Percentiles rank a stretch among this genome's conserved stretches.
Evolutionary conservation across 1,284 basidiomycete species (phyloP).

Genomic region (Papiliotrema laurentii): DNA sequence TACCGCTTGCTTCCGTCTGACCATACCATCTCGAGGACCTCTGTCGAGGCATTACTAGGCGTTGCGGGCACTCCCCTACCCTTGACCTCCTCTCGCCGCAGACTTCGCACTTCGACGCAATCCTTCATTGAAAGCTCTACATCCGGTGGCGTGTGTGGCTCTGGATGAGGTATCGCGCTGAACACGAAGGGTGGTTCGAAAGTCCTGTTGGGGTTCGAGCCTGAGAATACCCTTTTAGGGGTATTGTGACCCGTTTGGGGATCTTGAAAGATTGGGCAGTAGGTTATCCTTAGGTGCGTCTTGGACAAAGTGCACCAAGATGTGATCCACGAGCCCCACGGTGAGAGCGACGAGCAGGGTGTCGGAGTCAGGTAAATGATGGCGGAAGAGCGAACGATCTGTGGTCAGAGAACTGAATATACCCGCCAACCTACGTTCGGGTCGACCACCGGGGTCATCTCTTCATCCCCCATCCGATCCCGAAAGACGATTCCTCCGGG

Average conservation of each 20-base stretch:
- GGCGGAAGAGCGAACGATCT: constrained; percentile 28
- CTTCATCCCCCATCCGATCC: constrained; percentile 41
- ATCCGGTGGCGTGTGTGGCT: constrained; percentile 15
- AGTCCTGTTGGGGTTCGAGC: constrained; percentile 2
- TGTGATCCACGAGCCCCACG: constrained; percentile 40
- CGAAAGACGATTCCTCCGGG: constrained; percentile 36
- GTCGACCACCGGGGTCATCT: constrained; percentile 23
- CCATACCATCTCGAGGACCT: constrained; percentile 41
- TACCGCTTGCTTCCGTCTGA: constrained; percentile 34
- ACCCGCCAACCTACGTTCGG: constrained; percentile 18
- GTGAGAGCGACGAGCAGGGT: constrained; percentile 28
- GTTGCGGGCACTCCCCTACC: constrained; percentile 30
- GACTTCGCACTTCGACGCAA: constrained; percentile 36
- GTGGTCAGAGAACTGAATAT: background rate
- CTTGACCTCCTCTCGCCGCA: constrained; percentile 37
- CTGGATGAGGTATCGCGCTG: constrained; percentile 22
- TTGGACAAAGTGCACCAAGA: constrained; percentile 31
- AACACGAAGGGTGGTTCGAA: constrained; percentile 21
- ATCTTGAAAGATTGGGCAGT: constrained; percentile 27
- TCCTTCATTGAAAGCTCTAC: constrained; percentile 33
- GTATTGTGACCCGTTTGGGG: constrained; percentile 18
- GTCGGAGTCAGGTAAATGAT: constrained; percentile 35
- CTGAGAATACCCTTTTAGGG: constrained; percentile 19
- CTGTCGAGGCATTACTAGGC: constrained; percentile 35
- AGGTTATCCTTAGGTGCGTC: constrained; percentile 24